phyloP scores from a whole-genome alignment of 805 yeast species.

The Candida taoyuanica region DNA sequence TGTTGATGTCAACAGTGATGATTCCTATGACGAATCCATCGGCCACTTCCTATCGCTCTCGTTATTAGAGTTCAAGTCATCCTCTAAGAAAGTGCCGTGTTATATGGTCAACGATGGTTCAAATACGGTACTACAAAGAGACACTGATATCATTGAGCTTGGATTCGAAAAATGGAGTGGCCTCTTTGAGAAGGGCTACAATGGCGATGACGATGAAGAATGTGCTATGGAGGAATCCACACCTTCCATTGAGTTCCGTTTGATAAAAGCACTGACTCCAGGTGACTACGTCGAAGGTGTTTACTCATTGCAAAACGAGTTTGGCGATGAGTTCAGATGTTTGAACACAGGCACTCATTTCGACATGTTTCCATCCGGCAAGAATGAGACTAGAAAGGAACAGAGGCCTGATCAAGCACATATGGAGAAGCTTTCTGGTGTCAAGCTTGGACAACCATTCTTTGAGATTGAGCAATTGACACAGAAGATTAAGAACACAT shows the following conservation, averaged over 20 bases:
- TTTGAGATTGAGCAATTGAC: conserved; percentile 11
- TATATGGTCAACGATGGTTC: neutral
- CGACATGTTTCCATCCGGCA: conserved; percentile 4
- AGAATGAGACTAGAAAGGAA: neutral
- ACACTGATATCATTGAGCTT: conserved; percentile 5
- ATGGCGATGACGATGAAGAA: neutral
- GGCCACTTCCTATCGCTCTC: neutral
- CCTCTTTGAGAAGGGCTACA: neutral
- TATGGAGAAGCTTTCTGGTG: neutral
- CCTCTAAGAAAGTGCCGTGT: conserved; percentile 2
- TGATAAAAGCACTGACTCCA: conserved; percentile 1
- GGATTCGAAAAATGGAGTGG: conserved; percentile 3
- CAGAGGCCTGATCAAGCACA: neutral
- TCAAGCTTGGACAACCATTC: conserved; percentile 8
- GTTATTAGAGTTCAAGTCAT: conserved; percentile 10
- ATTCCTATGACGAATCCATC: neutral
- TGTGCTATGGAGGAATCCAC: neutral
- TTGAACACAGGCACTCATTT: conserved; percentile 7
- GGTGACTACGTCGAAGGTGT: conserved; percentile 13
- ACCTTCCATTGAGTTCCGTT: conserved; percentile 1
- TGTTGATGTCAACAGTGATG: conserved; percentile 12
- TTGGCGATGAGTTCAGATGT: conserved; percentile 3
- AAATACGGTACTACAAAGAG: conserved; percentile 9
- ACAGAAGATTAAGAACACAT: neutral
- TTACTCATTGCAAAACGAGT: conserved; percentile 3